These are phyloP conservation scores for Ashbya aceris DNA, from an alignment of 1,139 yeast genomes.

Conservation along the genomic window DNA sequence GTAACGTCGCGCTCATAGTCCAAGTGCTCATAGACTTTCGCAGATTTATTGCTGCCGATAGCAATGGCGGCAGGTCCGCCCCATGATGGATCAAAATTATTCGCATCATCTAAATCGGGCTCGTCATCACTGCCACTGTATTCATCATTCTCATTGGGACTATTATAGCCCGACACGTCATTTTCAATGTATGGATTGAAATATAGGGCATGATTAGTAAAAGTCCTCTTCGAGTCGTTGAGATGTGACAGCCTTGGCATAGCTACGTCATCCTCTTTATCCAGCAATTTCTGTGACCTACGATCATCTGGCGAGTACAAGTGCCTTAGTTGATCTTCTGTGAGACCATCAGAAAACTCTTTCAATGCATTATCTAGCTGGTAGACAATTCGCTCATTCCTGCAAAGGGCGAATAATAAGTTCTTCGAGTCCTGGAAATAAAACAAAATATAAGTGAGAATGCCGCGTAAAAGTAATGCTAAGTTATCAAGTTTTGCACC, in stretches of 20 bases:
- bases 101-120: not conserved
- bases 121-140: not conserved
- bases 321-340: conserved; percentile 4
- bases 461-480: conserved; percentile 47
- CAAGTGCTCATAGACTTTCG: conserved; percentile 20
- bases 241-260: not conserved
- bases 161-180: not conserved
- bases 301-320: conserved; percentile 1
- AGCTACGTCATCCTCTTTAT: not conserved
- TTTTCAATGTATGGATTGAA: not conserved
- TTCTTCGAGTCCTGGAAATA: conserved; percentile 45
- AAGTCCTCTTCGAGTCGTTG: not conserved
- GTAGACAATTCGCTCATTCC: conserved; percentile 33
- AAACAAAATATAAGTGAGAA: conserved; percentile 43
- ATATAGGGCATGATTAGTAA: not conserved
- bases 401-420: conserved; percentile 43
- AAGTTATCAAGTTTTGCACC: conserved; percentile 47
- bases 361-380: conserved; percentile 24
- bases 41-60: conserved; percentile 10
- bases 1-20: conserved; percentile 12
- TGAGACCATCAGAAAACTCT: conserved; percentile 17
- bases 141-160: not conserved
- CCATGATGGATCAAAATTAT: not conserved
- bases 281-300: not conserved
- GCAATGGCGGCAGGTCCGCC: not conserved